Base-by-base conservation (phyloP, 192 early-diverging fungal genomes). In the Coemansia sp. region DNA sequence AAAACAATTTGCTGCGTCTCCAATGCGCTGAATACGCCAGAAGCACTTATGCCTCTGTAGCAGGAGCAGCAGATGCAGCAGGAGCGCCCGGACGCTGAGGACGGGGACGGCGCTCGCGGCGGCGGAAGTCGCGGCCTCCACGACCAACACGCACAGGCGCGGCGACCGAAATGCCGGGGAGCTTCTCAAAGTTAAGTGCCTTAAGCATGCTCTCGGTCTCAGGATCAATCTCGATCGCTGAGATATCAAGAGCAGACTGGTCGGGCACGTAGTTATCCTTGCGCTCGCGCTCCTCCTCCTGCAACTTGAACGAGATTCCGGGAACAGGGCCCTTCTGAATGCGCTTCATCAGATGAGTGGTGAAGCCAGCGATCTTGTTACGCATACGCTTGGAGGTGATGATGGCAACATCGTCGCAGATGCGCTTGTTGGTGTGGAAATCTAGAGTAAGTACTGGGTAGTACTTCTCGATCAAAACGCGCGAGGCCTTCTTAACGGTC, bases 281-380 rank as follows among this genome's bases (percentile, higher is more conserved):
- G 78, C 96, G 90, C 87, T 99, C 97, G 84, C 97, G 92, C 86
- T 99, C 97, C 85, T 99, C 97, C 84, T 99, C 97, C 89, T 99
- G 97, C 64, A 99, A 90, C 92, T 99, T 99, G 96, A 98, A 99
- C 65, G 97, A 99, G 70, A 99, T 99, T 75, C 97, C 97, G 78
- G 93, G 94, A 61, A 99, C 97, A 65, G 97, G 97, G 52, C 97
- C 95, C 67, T 89, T 88, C 83, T 95, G 91, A 75, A 99, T 98
- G 85, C 97, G 94, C 88, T 93, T 92, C 97, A 99, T 99, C 91
- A 99, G 87, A 82, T 98, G 97, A 69, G 97, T 99, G 82, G 97
- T 99, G 91, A 98, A 99, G 62, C 97, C 97, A 69, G 97, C 97
- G 78, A 99, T 99, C 92, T 99, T 97, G 91, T 99, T 99, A 75